phyloP scores from a whole-genome alignment of 140 eudicot genomes.

The Bidens hawaiensis region DNA sequence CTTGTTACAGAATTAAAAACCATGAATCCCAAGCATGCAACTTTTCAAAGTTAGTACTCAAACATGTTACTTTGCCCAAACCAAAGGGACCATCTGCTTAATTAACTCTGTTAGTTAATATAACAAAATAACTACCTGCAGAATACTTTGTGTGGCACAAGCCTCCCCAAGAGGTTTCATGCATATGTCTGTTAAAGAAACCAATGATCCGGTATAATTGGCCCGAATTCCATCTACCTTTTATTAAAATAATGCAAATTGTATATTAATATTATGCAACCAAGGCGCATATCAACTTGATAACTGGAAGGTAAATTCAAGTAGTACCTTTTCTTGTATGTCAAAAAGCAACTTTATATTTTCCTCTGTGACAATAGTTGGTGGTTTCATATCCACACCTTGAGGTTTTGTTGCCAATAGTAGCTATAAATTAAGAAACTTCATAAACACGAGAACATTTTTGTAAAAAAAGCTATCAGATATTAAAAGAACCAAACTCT shows the following conservation, averaged over 20 bases:
- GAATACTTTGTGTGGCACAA: conserved; percentile 96
- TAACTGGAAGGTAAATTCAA: neutral
- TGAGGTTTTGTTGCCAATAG: conserved; percentile 74
- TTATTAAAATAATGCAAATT: conserved; percentile 14
- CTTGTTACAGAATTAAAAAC: too few relatives aligned
- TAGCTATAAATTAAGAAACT: conserved; percentile 50
- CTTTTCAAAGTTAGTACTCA: too few relatives aligned
- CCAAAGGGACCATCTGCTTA: too few relatives aligned
- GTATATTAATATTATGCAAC: neutral
- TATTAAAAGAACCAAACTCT: too few relatives aligned
- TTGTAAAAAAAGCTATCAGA: too few relatives aligned
- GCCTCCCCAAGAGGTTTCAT: conserved; percentile 90
- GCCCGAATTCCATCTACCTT: conserved; percentile 89
- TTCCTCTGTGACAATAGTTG: conserved; percentile 71
- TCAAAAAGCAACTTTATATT: conserved; percentile 83
- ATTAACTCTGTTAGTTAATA: conserved; percentile 1
- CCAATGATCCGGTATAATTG: conserved; percentile 67
- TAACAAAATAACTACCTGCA: conserved; percentile 57
- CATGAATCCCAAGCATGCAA: too few relatives aligned
- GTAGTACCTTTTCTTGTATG: conserved; percentile 80
- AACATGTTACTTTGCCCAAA: too few relatives aligned
- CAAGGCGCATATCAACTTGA: conserved; percentile 5
- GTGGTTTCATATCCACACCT: conserved; percentile 50
- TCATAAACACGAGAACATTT: neutral
- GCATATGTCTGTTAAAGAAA: conserved; percentile 92